Evolutionary conservation across 192 early-diverging fungal genomes (phyloP).

Genomic region (Backusella parvicylindrica): DNA sequence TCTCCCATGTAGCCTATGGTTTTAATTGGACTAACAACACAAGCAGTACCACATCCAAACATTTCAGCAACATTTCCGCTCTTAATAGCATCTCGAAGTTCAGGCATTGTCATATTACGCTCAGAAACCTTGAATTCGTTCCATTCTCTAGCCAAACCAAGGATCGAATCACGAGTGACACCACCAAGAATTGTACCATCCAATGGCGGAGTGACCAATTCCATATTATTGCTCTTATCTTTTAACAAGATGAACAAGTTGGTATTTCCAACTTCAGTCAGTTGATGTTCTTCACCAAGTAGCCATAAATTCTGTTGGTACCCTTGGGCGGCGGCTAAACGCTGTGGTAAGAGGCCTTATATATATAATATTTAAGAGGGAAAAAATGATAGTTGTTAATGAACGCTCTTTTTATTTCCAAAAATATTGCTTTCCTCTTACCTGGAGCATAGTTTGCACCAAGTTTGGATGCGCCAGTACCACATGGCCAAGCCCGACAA

Average conservation of each 20-base stretch:
- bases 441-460: constrained; percentile 88
- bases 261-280: constrained; percentile 98
- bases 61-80: constrained; percentile 83
- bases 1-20: constrained; percentile 72
- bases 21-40: constrained; percentile 93
- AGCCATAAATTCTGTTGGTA: constrained; percentile 96
- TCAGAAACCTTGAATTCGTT: constrained; percentile 87
- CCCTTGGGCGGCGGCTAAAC: constrained; percentile 82
- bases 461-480: constrained; percentile 89
- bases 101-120: constrained; percentile 76
- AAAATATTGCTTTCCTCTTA: constrained; percentile 30
- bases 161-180: constrained; percentile 92
- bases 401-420: not conserved
- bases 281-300: constrained; percentile 77
- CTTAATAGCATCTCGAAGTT: constrained; percentile 71
- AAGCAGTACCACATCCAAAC: constrained; percentile 96
- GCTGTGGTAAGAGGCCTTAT: constrained; percentile 64
- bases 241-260: constrained; percentile 91
- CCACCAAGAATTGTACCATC: constrained; percentile 97
- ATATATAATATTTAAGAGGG: too few relatives aligned
- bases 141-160: constrained; percentile 75
- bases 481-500: constrained; percentile 92
- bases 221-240: constrained; percentile 74
- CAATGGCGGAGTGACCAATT: constrained; percentile 88
- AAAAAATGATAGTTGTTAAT: too few relatives aligned